Evolutionary conservation across 495 filamentous ascomycete species (phyloP), one percentile per base, ranked within the genome.

Genomic region (Parathielavia hyrcaniae): DNA sequence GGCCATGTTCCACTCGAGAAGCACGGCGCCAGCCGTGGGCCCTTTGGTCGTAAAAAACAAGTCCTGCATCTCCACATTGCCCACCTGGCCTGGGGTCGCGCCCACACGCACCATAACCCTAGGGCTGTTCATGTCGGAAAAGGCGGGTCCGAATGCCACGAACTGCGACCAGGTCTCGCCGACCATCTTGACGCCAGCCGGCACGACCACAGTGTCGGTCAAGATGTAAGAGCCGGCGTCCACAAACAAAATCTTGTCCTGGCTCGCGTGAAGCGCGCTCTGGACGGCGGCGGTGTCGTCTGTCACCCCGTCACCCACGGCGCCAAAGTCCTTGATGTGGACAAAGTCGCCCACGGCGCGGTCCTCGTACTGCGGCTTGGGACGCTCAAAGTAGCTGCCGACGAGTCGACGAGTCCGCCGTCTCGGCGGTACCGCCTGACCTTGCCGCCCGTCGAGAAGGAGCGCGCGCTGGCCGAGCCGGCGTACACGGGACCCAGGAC

Each of bases 1-100:
- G 1, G 40, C 16, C 13, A 95, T 69, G 73, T 97, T 96, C 90
- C 90, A 97, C 64, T 97, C 79, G 67, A 96, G 78, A 38, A 97
- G 71, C 58, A 95, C 85, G 9, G 89, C 90, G 50, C 91, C 91
- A 20, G 90, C 85, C 58, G 86, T 83, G 1, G 70, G 5, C 78
- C 91, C 50, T 86, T 75, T 46, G 1, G 89, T 88, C 58, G 83
- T 75, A 66, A 93, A 86, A 17, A 95, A 71, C 54, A 93, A 69
- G 53, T 91, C 91, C 4, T 77, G 85, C 63, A 95, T 87, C 72
- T 96, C 89, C 35, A 92, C 82, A n/a, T 77, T 74, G 30, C 91
- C 91, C 14, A 72, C 64, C 43, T 36, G 22, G n/a, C 48, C 30
- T 0, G 6, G 17, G 41, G 3, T 48, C 13, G 44, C 8, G 5